These are phyloP conservation scores for Parietaria judaica DNA, from an alignment of 306 rosid species.

Conservation along the genomic window DNA sequence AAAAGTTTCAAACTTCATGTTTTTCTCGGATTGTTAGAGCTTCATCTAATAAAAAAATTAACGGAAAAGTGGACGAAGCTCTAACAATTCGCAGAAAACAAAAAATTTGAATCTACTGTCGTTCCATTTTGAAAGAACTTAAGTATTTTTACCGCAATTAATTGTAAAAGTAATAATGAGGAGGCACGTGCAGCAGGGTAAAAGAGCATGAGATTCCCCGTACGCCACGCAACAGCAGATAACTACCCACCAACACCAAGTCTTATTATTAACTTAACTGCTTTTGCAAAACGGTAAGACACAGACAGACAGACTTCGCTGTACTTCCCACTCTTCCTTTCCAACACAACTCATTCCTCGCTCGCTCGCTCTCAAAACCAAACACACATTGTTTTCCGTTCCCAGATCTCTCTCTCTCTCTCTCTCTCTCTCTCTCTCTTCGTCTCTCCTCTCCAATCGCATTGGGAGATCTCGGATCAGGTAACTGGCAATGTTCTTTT, in stretches of 20 bases:
- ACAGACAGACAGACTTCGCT: constrained; percentile 18
- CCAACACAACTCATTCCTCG: not conserved
- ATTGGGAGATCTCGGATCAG: constrained; percentile 26
- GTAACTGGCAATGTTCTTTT: constrained; percentile 11
- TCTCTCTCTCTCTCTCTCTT: constrained; percentile 19
- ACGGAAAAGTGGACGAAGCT: no score
- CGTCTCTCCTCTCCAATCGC: constrained; percentile 7
- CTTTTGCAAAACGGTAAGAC: constrained; percentile 5
- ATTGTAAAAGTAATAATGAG: no score
- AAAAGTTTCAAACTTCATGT: no score
- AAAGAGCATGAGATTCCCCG: not conserved
- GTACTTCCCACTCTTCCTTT: not conserved
- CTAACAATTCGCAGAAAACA: no score
- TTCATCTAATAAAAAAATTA: no score
- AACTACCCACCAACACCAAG: not conserved
- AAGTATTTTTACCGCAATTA: no score
- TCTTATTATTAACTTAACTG: constrained; percentile 1
- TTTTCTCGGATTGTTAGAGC: no score
- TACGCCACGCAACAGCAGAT: constrained; percentile 5
- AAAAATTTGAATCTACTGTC: no score
- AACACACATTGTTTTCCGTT: not conserved
- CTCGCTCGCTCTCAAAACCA: constrained; percentile 13
- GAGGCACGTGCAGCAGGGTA: constrained; percentile 4
- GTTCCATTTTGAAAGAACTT: no score
- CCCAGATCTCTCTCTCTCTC: constrained; percentile 20